Base-by-base conservation (phyloP, 169 alveolate species). In the Plasmodium gaboni region DNA sequence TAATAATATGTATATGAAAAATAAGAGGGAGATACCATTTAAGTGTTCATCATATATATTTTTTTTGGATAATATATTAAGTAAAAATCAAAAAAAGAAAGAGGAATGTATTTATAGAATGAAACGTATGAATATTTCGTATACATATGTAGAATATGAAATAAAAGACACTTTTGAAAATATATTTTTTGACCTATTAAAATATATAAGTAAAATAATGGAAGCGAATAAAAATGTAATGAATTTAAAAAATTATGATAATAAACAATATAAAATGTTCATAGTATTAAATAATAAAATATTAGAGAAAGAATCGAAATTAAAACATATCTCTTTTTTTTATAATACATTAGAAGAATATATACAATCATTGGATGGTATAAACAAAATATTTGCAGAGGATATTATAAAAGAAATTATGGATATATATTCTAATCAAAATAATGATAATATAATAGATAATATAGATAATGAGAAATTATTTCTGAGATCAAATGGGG, bases 351-450 rank as follows among this genome's bases (percentile, higher is more conserved):
- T 55, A 55, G 64, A 6, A 55, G 19, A 55, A 13, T 55, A 55
- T 55, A 15, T 55, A 55, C n/a, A 55, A 55, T 22, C 9, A 17
- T 55, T 55, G 24, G 64, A 55, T 55, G 64, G 24, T 55, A 55
- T 17, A 17, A 17, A 55, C 22, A 55, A 55, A 55, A 13, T n/a
- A 55, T 55, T 55, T 55, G 64, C 64, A 55, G 9, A 55, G 6
- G 64, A 55, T 55, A 12, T 55, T 17, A 22, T 55, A 55, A 13
- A 55, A 55, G 64, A 55, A 55, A 55, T 55, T 55, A 17, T 55
- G 24, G 24, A 13, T 13, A 9, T 55, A 55, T 12, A 55, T 55
- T n/a, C 22, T 55, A 55, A 55, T 55, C 10, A 15, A 55, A 8
- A 55, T 6, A 55, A 6, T 13, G 32, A 55, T 55, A 55, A 8